Conservation (phyloP, 1,284 basidiomycete species). For the Irpex sp. region DNA sequence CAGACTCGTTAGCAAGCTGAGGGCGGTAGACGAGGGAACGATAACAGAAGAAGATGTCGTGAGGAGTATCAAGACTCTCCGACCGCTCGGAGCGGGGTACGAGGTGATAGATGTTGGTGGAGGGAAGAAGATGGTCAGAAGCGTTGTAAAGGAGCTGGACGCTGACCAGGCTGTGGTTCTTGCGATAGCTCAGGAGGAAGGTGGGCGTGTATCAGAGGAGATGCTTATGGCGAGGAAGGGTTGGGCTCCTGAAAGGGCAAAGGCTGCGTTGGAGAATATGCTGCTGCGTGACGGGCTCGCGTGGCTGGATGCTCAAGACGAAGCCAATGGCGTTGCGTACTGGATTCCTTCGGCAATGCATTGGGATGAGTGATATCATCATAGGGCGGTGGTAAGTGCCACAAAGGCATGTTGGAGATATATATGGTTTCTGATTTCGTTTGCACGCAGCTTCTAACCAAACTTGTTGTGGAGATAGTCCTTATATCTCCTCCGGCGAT, state of each 20-base stretch:
- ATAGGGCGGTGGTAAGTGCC: background rate
- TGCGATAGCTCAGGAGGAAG: constrained; percentile 65
- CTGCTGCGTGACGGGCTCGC: constrained; percentile 87
- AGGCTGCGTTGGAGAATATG: constrained; percentile 85
- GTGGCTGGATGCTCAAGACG: constrained; percentile 91
- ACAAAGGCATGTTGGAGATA: background rate
- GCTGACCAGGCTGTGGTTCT: constrained; percentile 79
- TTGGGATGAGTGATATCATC: constrained; percentile 55
- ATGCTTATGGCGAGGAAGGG: constrained; percentile 55
- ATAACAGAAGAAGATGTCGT: constrained; percentile 85
- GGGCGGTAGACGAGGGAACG: constrained; percentile 60
- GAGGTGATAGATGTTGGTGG: constrained; percentile 70
- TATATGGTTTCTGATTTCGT: background rate
- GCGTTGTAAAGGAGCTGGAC: constrained; percentile 76
- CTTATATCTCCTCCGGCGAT: background rate
- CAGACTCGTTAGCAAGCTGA: constrained; percentile 70
- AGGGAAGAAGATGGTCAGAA: constrained; percentile 68
- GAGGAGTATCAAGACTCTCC: constrained; percentile 83
- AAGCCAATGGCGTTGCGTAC: constrained; percentile 58
- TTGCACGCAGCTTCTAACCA: background rate
- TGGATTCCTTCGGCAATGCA: constrained; percentile 84
- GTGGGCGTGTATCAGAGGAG: constrained; percentile 63
- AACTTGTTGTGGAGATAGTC: background rate
- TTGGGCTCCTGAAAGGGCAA: constrained; percentile 78
- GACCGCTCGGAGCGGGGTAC: constrained; percentile 89